Conservation (phyloP, 441 rosid genomes). For the Brassica hybrid region DNA sequence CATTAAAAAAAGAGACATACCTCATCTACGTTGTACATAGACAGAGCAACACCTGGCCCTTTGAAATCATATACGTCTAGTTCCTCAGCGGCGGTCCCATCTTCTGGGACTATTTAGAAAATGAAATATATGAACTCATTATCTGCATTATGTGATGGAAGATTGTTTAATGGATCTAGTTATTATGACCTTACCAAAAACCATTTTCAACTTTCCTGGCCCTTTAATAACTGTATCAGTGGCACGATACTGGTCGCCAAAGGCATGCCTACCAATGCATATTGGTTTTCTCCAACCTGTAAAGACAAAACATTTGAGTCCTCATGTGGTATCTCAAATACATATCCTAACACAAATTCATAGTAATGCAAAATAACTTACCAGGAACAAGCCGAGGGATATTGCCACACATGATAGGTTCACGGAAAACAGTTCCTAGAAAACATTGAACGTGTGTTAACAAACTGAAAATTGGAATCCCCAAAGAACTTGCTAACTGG, state of each 20-base stretch:
- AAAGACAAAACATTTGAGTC: conserved; percentile 34
- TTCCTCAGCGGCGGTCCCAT: conserved; percentile 62
- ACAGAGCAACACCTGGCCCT: conserved; percentile 95
- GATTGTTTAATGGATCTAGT: conserved; percentile 9
- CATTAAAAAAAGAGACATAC: conserved; percentile 41
- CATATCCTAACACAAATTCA: conserved; percentile 5
- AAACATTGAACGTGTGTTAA: conserved; percentile 35
- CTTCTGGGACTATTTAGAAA: conserved; percentile 69
- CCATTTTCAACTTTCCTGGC: conserved; percentile 94
- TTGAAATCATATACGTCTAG: conserved; percentile 80
- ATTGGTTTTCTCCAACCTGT: conserved; percentile 96
- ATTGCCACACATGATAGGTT: conserved; percentile 87
- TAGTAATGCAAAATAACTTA: conserved; percentile 38
- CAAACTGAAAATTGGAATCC: background rate
- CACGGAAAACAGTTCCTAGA: conserved; percentile 95
- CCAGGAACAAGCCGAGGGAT: conserved; percentile 92
- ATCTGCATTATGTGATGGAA: conserved; percentile 16
- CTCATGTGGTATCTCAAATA: conserved; percentile 16
- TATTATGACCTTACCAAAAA: conserved; percentile 69
- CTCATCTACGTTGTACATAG: conserved; percentile 98
- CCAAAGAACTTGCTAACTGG: conserved; percentile 7
- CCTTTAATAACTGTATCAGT: conserved; percentile 73
- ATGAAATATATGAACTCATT: conserved; percentile 12
- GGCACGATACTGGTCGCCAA: conserved; percentile 98
- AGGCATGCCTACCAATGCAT: conserved; percentile 98